Evolutionary conservation across 768 basidiomycete species (phyloP).

Genomic region (Mycena kentingensis): DNA sequence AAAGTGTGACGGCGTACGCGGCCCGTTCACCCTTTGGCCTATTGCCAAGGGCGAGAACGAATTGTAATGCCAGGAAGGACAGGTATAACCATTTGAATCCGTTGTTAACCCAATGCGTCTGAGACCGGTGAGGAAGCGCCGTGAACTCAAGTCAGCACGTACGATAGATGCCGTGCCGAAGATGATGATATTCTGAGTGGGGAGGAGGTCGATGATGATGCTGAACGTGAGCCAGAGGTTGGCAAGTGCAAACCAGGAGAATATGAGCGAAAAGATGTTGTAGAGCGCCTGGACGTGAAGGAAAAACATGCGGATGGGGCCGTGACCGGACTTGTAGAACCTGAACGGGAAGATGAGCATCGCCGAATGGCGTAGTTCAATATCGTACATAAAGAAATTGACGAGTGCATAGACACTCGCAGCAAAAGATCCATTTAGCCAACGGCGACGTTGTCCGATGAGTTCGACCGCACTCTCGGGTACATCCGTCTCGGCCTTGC

Average conservation of each 20-base stretch:
- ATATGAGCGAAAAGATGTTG: slow-evolving; percentile 80
- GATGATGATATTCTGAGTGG: slow-evolving; percentile 49
- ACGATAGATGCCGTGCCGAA: slow-evolving; percentile 77
- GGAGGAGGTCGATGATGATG: slow-evolving; percentile 89
- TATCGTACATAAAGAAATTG: slow-evolving; percentile 91
- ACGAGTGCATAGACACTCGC: slow-evolving; percentile 91
- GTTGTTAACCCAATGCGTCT: slow-evolving; percentile 91
- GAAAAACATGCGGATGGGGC: slow-evolving; percentile 92
- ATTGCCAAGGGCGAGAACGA: slow-evolving; percentile 46
- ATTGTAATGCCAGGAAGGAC: slow-evolving; percentile 77
- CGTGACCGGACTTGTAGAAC: slow-evolving; percentile 85
- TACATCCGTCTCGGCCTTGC: slow-evolving; percentile 96
- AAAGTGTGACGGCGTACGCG: slow-evolving; percentile 65
- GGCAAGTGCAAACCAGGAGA: slow-evolving; percentile 92
- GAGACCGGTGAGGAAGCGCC: neutral
- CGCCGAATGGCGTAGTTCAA: no score
- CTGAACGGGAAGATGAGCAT: no score
- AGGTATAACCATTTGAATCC: slow-evolving; percentile 87
- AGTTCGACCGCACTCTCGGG: slow-evolving; percentile 89
- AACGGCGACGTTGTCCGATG: slow-evolving; percentile 93
- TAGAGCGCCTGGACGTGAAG: slow-evolving; percentile 92
- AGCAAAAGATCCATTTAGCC: slow-evolving; percentile 96
- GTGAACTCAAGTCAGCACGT: slow-evolving; percentile 31
- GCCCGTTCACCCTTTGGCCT: slow-evolving; percentile 72
- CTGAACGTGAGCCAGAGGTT: slow-evolving; percentile 96